Percentiles rank a stretch among this genome's conserved stretches.
Evolutionary conservation across 1,284 basidiomycete genomes (phyloP).

Genomic region (Melampsora americana): DNA sequence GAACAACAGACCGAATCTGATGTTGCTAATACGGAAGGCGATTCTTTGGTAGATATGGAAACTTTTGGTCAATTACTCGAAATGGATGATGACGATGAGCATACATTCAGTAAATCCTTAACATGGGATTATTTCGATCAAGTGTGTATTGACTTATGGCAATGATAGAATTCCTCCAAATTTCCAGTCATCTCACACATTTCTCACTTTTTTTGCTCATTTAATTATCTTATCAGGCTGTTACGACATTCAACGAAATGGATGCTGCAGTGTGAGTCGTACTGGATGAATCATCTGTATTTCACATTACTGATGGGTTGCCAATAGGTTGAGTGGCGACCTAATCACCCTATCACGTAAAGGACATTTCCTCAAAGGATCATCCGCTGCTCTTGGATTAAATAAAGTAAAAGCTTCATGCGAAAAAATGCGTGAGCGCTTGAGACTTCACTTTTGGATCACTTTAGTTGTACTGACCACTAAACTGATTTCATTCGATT

Average conservation of each 20-base stretch:
- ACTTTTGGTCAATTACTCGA: conserved; percentile 81
- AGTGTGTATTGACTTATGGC: conserved; percentile 35
- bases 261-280: conserved; percentile 68
- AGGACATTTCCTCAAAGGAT: conserved; percentile 92
- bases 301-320: background rate
- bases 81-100: conserved; percentile 75
- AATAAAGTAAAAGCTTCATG: conserved; percentile 74
- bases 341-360: conserved; percentile 67
- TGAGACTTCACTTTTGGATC: background rate
- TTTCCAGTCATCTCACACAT: background rate
- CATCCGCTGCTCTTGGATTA: conserved; percentile 83
- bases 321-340: conserved; percentile 53
- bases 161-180: background rate
- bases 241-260: conserved; percentile 72
- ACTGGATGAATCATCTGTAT: background rate
- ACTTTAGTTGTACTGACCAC: background rate
- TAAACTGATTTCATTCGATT: background rate
- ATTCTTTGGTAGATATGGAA: conserved; percentile 67
- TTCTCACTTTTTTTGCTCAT: background rate
- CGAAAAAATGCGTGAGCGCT: conserved; percentile 66
- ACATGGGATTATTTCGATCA: conserved; percentile 70
- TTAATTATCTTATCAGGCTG: conserved; percentile 60
- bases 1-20: background rate
- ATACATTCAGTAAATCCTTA: conserved; percentile 74
- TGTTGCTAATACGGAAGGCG: conserved; percentile 67